phyloP scores from a whole-genome alignment of 2,329 filamentous ascomycete genomes.

The Colletotrichum sp. region DNA sequence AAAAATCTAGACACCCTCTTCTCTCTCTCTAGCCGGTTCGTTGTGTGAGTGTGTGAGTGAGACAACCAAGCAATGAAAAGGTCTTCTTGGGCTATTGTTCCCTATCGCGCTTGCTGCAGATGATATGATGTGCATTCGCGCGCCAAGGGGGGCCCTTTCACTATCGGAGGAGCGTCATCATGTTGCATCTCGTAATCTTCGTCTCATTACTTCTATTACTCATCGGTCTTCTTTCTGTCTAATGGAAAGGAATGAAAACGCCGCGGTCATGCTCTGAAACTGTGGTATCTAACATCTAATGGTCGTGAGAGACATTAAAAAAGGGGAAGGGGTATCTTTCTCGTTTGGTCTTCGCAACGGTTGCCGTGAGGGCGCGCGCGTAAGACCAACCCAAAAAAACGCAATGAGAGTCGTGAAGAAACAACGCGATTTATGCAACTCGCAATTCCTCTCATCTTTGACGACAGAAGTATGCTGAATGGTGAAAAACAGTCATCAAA shows the following conservation, averaged over 20 bases:
- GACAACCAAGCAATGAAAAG: background rate
- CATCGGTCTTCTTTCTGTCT: background rate
- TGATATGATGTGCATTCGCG: background rate
- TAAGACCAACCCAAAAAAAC: background rate
- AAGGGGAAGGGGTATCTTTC: slow-evolving; percentile 16
- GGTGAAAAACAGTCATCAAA: background rate
- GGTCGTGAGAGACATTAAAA: background rate
- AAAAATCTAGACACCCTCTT: background rate
- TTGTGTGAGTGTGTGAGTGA: background rate
- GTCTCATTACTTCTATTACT: background rate
- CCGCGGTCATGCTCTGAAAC: background rate
- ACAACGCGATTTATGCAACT: background rate
- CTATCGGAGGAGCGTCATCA: background rate
- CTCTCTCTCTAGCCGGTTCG: background rate
- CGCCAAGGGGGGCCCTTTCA: background rate
- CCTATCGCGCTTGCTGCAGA: background rate
- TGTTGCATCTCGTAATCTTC: background rate
- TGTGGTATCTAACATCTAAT: slow-evolving; percentile 13
- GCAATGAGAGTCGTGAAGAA: background rate
- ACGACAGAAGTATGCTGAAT: background rate
- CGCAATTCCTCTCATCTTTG: background rate
- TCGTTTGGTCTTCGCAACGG: background rate
- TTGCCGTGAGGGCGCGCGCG: background rate
- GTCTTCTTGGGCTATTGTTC: background rate
- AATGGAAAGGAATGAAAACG: background rate